Base-by-base conservation (phyloP, 352 stramenopile species). In the Globisporangium okanoganense region DNA sequence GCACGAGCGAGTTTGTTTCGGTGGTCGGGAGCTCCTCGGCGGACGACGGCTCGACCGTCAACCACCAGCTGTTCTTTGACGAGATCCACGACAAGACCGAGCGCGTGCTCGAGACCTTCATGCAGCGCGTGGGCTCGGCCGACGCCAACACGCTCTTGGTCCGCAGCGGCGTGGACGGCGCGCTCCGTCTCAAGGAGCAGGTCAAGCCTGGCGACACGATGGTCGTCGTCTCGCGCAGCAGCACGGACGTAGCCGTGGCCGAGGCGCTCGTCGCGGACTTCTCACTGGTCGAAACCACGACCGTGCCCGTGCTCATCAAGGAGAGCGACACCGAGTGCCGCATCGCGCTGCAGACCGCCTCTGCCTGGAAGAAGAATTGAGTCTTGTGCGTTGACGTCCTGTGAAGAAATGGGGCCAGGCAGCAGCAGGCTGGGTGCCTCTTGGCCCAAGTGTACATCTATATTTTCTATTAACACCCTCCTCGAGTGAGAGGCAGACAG, bases 61-160 rank as follows among this genome's bases (percentile, higher is more conserved):
- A 69, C 49, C 73, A 65, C 43, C 47, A 75, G 38, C 43, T 54
- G 59, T 65, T 89, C 1, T 85, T 91, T 38, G 69, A 87, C 9
- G 77, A 87, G 43, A 62, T 91, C 45, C 76, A 75, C 49, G 55
- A 67, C 58, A 78, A 85, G 65, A 79, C 73, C n/a, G 79, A 91
- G 72, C 67, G 69, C 60, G 72, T 75, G 10, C 66, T 91, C 9
- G 73, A 87, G 57, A 49, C 64, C 22, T 91, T 91, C 59, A 72
- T 88, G 56, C 52, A 84, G 64, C 51, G 51, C 61, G 41, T 61
- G 41, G 13, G 56, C 51, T 31, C 69, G 61, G 54, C 70, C 47
- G 36, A 50, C 64, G 43, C 18, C 18, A 20, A 63, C 45, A 75
- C 65, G 25, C 57, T 78, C 62, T 65, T 79, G 8, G 71, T 83